Percentiles rank a stretch among this genome's conserved stretches.
phyloP scores from a whole-genome alignment of 345 rosid species.

The Salix caprea region DNA sequence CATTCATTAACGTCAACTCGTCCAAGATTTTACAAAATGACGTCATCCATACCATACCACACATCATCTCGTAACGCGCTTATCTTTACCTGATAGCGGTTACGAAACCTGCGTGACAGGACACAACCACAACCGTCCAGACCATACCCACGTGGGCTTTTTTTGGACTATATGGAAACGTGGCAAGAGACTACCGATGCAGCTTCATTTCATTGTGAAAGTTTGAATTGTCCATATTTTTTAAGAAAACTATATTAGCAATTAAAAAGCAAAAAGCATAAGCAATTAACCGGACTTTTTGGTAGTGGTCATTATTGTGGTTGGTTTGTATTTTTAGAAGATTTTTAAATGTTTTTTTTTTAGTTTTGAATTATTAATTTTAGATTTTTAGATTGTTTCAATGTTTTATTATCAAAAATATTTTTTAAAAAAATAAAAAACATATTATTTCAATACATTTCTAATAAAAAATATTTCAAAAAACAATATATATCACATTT shows the following conservation, averaged over 20 bases:
- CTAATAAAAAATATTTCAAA: too few relatives aligned
- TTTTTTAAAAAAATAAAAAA: too few relatives aligned
- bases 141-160: conserved; percentile 6
- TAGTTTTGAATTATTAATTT: background rate
- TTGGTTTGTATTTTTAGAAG: too few relatives aligned
- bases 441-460: too few relatives aligned
- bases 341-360: too few relatives aligned
- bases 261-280: background rate
- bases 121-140: conserved; percentile 26
- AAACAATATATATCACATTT: too few relatives aligned
- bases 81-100: conserved; percentile 21
- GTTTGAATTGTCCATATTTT: background rate
- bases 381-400: background rate
- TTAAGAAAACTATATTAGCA: background rate
- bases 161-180: background rate
- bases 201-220: background rate
- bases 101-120: conserved; percentile 38
- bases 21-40: background rate
- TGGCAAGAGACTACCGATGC: background rate
- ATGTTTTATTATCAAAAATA: too few relatives aligned
- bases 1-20: background rate
- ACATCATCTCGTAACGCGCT: conserved; percentile 24
- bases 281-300: background rate
- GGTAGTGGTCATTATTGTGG: too few relatives aligned
- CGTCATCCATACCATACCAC: background rate